Conservation (phyloP, 139 green algal species). For the Penium margaritaceum region DNA sequence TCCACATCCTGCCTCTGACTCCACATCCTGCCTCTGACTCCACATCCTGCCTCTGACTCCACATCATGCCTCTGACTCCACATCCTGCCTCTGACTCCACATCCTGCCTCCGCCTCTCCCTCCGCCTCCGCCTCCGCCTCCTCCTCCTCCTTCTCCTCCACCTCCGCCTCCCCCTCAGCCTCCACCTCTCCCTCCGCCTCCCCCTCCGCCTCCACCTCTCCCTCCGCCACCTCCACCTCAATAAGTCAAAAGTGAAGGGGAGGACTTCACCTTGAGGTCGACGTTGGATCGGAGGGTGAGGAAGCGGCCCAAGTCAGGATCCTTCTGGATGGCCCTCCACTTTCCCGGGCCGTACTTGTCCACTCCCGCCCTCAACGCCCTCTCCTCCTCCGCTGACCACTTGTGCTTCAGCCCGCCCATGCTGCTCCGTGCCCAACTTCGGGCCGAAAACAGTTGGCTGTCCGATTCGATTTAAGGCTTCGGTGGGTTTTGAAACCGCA, state of each 20-base stretch:
- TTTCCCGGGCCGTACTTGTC: conserved; percentile 59
- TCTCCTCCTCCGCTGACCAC: conserved; percentile 59
- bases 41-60: not conserved
- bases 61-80: not conserved
- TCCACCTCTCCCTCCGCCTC: not conserved
- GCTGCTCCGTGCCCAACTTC: too few relatives aligned
- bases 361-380: conserved; percentile 51
- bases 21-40: not conserved
- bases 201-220: not conserved
- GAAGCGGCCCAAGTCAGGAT: conserved; percentile 45
- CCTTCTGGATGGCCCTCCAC: conserved; percentile 58
- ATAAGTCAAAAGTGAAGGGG: not conserved
- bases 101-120: not conserved
- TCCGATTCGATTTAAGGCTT: too few relatives aligned
- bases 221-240: not conserved
- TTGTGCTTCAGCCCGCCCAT: conserved; percentile 54
- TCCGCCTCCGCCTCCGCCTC: not conserved
- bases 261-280: conserved; percentile 57
- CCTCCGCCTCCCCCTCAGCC: not conserved
- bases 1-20: not conserved
- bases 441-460: too few relatives aligned
- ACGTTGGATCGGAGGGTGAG: conserved; percentile 56
- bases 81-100: not conserved
- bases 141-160: not conserved
- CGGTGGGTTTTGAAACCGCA: too few relatives aligned